These are phyloP conservation scores for Fusarium sp. DNA, from an alignment of 2,329 filamentous ascomycete species.

Conservation along the genomic window DNA sequence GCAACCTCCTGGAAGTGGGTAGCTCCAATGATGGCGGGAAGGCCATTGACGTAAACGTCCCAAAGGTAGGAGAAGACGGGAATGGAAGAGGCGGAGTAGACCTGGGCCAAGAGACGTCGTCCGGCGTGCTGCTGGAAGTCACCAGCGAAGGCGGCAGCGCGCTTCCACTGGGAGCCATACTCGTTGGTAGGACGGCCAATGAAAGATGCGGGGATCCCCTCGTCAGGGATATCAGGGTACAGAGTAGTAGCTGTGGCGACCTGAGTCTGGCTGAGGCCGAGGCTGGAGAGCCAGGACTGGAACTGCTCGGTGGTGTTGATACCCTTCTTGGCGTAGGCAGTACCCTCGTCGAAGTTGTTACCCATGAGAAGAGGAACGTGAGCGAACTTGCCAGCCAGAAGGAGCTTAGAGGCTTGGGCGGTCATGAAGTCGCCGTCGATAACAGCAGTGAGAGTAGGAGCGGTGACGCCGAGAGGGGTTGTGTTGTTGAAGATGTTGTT, in stretches of 20 bases:
- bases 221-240: conserved; percentile 60
- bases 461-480: conserved; percentile 20
- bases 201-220: conserved; percentile 58
- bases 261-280: conserved; percentile 37
- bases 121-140: conserved; percentile 65
- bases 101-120: conserved; percentile 61
- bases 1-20: conserved; percentile 42
- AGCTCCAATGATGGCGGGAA: conserved; percentile 47
- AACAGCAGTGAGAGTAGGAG: conserved; percentile 31
- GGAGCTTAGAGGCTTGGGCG: conserved; percentile 57
- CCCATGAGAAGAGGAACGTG: conserved; percentile 70
- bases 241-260: conserved; percentile 47
- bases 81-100: conserved; percentile 57
- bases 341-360: conserved; percentile 72
- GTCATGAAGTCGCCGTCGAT: conserved; percentile 55
- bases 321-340: conserved; percentile 60
- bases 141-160: conserved; percentile 62
- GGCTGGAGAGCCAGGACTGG: conserved; percentile 33
- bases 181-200: conserved; percentile 42
- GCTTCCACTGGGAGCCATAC: conserved; percentile 61
- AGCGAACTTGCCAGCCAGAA: conserved; percentile 67
- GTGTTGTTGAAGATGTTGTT: conserved; percentile 43
- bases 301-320: conserved; percentile 67
- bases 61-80: conserved; percentile 62
- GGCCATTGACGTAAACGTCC: conserved; percentile 59